Conservation (phyloP, 2,329 filamentous ascomycete genomes). For the Phaeosphaeria sp. region DNA sequence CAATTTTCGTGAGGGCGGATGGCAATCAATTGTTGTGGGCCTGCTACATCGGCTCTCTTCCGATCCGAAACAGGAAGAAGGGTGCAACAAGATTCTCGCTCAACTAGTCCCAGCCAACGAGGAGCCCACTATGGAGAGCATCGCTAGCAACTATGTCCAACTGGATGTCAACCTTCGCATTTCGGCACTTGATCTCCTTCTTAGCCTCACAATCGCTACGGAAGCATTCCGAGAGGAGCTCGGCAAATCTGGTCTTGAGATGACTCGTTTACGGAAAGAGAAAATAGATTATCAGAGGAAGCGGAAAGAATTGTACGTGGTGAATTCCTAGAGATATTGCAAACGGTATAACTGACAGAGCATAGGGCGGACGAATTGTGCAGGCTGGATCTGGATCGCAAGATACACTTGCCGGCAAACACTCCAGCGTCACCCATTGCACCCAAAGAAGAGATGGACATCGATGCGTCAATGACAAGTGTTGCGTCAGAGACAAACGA, state of each 20-base stretch:
- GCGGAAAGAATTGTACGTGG: conserved; percentile 66
- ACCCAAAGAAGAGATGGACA: conserved; percentile 59
- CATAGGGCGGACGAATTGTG: conserved; percentile 73
- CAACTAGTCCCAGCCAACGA: conserved; percentile 80
- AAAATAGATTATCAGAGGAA: conserved; percentile 92
- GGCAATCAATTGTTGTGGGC: conserved; percentile 89
- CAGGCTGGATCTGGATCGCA: conserved; percentile 73
- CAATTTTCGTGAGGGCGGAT: conserved; percentile 86
- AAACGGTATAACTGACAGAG: conserved; percentile 10
- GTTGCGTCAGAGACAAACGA: conserved; percentile 68
- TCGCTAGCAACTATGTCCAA: conserved; percentile 72
- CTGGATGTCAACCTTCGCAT: conserved; percentile 86
- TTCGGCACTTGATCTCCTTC: conserved; percentile 81
- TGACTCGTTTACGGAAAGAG: conserved; percentile 93
- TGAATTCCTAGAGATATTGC: background rate
- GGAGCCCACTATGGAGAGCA: conserved; percentile 77
- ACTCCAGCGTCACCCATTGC: conserved; percentile 67
- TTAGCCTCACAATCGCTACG: conserved; percentile 84
- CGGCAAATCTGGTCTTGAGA: conserved; percentile 89
- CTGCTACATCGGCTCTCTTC: conserved; percentile 84
- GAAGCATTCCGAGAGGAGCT: conserved; percentile 87
- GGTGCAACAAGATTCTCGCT: conserved; percentile 79
- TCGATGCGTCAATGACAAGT: conserved; percentile 64
- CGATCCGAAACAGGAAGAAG: conserved; percentile 70
- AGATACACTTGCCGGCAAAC: conserved; percentile 75